These are phyloP conservation scores for Hansenula sp. DNA, from an alignment of 1,139 yeast genomes.

Conservation along the genomic window DNA sequence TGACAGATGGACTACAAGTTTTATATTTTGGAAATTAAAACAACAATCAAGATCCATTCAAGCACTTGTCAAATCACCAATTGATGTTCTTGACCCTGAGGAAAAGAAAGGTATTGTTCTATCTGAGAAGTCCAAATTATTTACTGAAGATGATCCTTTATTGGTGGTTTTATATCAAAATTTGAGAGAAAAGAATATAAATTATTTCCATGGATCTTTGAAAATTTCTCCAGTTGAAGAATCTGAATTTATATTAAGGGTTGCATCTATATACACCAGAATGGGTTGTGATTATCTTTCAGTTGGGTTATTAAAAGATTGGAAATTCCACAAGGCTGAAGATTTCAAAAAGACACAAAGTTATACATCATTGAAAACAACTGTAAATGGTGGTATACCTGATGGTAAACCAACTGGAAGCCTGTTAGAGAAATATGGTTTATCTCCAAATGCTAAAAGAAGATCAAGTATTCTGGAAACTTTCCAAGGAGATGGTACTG, in stretches of 20 bases:
- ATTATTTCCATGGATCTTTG: conserved; percentile 45
- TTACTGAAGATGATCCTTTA: conserved; percentile 79
- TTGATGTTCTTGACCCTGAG: conserved; percentile 28
- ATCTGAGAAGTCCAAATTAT: conserved; percentile 36
- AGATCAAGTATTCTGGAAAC: conserved; percentile 13
- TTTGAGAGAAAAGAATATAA: conserved; percentile 46
- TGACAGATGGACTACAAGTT: conserved; percentile 80
- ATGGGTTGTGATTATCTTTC: conserved; percentile 92
- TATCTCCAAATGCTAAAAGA: conserved; percentile 20
- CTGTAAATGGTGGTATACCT: conserved; percentile 10
- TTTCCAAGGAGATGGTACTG: conserved; percentile 3
- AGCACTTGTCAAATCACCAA: conserved; percentile 56
- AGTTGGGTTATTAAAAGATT: conserved; percentile 53
- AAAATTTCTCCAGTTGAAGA: conserved; percentile 48
- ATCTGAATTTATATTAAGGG: conserved; percentile 54
- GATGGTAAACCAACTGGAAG: conserved; percentile 6
- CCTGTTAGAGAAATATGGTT: conserved; percentile 19
- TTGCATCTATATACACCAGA: conserved; percentile 63
- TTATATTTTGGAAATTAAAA: conserved; percentile 69
- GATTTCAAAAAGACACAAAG: conserved; percentile 11
- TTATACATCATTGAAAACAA: conserved; percentile 6
- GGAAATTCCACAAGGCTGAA: conserved; percentile 51
- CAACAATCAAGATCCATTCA: conserved; percentile 55
- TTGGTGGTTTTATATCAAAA: conserved; percentile 60
- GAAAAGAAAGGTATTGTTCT: conserved; percentile 20